phyloP scores from a whole-genome alignment of 2,329 filamentous ascomycete species.

The Colletotrichum theobromicola region DNA sequence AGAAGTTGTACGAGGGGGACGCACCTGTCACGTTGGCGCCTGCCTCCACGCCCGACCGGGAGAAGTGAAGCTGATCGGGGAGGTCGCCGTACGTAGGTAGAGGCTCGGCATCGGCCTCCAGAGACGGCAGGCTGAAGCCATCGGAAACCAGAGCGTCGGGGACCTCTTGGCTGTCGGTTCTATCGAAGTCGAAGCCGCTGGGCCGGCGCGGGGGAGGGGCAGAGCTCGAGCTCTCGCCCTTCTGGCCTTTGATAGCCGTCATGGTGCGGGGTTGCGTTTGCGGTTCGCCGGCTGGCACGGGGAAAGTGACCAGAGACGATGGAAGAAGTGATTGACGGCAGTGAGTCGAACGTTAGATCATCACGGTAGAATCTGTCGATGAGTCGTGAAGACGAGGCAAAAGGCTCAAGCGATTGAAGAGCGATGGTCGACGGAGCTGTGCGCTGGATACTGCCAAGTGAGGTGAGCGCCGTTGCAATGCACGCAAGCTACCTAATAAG shows the following conservation, averaged over 20 bases:
- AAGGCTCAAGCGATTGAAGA: not conserved
- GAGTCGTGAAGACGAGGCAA: not conserved
- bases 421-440: not conserved
- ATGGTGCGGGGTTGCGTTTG: constrained; percentile 1
- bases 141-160: constrained; percentile 40
- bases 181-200: constrained; percentile 6
- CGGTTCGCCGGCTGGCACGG: not conserved
- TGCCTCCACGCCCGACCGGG: constrained; percentile 67
- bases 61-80: constrained; percentile 62
- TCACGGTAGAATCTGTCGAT: not conserved
- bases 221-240: constrained; percentile 7
- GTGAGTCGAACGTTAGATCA: not conserved
- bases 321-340: not conserved
- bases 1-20: not conserved
- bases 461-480: not conserved
- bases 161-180: constrained; percentile 25
- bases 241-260: constrained; percentile 13
- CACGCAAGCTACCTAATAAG: not conserved
- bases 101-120: constrained; percentile 45
- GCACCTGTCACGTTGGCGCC: constrained; percentile 63
- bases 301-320: not conserved
- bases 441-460: not conserved
- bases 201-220: constrained; percentile 13
- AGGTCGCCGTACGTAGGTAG: constrained; percentile 66
- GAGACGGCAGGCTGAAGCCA: constrained; percentile 44